phyloP scores from a whole-genome alignment of 75 land plant species.

The Picea glauca region DNA sequence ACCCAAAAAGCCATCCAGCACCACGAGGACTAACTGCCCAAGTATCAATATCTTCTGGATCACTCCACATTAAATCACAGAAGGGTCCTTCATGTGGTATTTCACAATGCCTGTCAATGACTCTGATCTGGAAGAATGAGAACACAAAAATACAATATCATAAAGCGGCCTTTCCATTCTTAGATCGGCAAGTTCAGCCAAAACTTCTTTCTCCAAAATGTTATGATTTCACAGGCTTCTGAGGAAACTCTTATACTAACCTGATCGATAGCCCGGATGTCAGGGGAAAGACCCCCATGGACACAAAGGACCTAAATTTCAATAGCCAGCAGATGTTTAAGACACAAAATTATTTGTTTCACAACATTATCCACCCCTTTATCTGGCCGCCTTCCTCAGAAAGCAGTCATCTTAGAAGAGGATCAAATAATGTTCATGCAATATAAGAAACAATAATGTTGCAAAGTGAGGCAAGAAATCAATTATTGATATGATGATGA shows the following conservation, averaged over 20 bases:
- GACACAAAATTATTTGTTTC: background rate
- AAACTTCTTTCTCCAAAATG: background rate
- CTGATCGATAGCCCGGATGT: slow-evolving; percentile 39
- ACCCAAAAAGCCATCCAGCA: slow-evolving; percentile 46
- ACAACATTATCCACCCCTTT: background rate
- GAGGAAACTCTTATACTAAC: slow-evolving; percentile 7
- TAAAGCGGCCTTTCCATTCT: background rate
- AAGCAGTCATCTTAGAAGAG: background rate
- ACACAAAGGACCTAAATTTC: slow-evolving; percentile 31
- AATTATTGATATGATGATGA: too few species aligned
- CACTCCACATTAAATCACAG: slow-evolving; percentile 45
- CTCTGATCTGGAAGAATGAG: slow-evolving; percentile 28
- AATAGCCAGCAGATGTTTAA: background rate
- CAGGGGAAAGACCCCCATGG: slow-evolving; percentile 43
- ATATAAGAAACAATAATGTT: background rate
- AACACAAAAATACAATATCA: background rate
- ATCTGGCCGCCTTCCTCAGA: background rate
- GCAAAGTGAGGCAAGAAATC: too few species aligned
- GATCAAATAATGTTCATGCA: background rate
- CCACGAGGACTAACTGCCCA: slow-evolving; percentile 48
- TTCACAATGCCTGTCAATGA: slow-evolving; percentile 42
- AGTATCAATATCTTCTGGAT: slow-evolving; percentile 42
- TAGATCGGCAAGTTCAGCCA: background rate
- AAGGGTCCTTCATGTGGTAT: slow-evolving; percentile 43
- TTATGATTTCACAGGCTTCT: background rate